A percentile compares a stretch with the other conserved stretches of the same genome.
phyloP scores from a whole-genome alignment of 2,329 filamentous ascomycete genomes.

The Nothopassalora personata region DNA sequence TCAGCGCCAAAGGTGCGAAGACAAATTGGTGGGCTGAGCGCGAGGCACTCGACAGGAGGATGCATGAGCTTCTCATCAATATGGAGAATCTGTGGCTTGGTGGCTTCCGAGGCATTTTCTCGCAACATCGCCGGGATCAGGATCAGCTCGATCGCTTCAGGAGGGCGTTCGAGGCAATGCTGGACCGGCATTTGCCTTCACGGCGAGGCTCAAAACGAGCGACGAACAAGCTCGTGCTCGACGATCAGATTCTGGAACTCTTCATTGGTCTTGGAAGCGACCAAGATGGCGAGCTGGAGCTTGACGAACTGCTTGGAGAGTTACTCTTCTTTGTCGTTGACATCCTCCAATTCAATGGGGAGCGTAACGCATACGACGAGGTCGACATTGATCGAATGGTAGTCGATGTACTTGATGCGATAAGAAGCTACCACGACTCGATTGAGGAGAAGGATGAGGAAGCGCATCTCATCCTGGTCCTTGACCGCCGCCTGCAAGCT shows the following conservation, averaged over 20 bases:
- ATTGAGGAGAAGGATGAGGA: constrained; percentile 31
- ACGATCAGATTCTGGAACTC: constrained; percentile 70
- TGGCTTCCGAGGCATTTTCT: constrained; percentile 92
- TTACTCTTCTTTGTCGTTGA: constrained; percentile 94
- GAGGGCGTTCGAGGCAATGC: constrained; percentile 67
- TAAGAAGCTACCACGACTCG: constrained; percentile 68
- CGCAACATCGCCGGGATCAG: constrained; percentile 59
- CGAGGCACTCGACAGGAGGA: constrained; percentile 68
- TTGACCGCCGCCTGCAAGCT: constrained; percentile 83
- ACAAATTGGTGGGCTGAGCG: constrained; percentile 86
- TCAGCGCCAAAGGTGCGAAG: constrained; percentile 68
- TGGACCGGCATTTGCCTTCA: constrained; percentile 82
- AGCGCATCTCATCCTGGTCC: constrained; percentile 75
- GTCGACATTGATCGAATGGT: constrained; percentile 92
- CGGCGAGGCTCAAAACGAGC: constrained; percentile 56
- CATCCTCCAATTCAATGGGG: constrained; percentile 92
- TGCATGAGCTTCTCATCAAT: constrained; percentile 73
- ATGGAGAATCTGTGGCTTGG: constrained; percentile 93
- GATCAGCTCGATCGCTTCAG: constrained; percentile 70
- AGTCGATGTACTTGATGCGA: constrained; percentile 77
- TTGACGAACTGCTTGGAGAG: constrained; percentile 87
- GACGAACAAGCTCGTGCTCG: constrained; percentile 48
- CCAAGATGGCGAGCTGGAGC: constrained; percentile 60
- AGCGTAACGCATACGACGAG: constrained; percentile 94
- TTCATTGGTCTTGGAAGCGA: constrained; percentile 81